A percentile compares a stretch with the other conserved stretches of the same genome.
Conservation (phyloP, 2,329 filamentous ascomycete genomes). For the Pseudogymnoascus sp. region DNA sequence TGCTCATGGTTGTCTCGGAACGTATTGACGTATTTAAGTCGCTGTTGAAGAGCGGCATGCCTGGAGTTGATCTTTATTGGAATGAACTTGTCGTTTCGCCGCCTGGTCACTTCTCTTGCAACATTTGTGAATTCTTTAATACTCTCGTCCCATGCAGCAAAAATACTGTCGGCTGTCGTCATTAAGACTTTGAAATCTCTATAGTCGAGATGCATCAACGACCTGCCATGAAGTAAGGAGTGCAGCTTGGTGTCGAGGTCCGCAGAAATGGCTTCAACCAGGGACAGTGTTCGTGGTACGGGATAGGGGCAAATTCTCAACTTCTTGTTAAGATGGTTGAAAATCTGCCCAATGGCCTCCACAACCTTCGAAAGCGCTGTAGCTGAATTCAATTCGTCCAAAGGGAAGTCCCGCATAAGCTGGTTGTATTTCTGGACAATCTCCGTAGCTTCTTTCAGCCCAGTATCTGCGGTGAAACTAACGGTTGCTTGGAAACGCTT, state of each 20-base stretch:
- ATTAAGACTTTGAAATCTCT: conserved; percentile 82
- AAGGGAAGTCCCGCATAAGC: conserved; percentile 92
- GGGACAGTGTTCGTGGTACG: conserved; percentile 76
- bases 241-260: conserved; percentile 86
- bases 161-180: conserved; percentile 75
- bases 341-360: conserved; percentile 83
- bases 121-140: conserved; percentile 98
- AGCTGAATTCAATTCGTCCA: conserved; percentile 82
- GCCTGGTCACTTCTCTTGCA: conserved; percentile 85
- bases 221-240: conserved; percentile 72
- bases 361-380: conserved; percentile 82
- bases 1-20: conserved; percentile 98
- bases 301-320: conserved; percentile 93
- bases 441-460: conserved; percentile 90
- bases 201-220: conserved; percentile 87
- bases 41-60: conserved; percentile 80
- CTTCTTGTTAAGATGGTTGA: conserved; percentile 95
- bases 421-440: conserved; percentile 98
- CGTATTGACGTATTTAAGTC: conserved; percentile 85
- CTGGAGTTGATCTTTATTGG: conserved; percentile 91
- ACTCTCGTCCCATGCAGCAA: conserved; percentile 88
- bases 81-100: conserved; percentile 95
- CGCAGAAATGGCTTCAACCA: conserved; percentile 94
- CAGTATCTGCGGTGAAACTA: conserved; percentile 93
- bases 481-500: conserved; percentile 97